Base-by-base conservation (phyloP, 2,329 filamentous ascomycete genomes). In the Capronia americana region DNA sequence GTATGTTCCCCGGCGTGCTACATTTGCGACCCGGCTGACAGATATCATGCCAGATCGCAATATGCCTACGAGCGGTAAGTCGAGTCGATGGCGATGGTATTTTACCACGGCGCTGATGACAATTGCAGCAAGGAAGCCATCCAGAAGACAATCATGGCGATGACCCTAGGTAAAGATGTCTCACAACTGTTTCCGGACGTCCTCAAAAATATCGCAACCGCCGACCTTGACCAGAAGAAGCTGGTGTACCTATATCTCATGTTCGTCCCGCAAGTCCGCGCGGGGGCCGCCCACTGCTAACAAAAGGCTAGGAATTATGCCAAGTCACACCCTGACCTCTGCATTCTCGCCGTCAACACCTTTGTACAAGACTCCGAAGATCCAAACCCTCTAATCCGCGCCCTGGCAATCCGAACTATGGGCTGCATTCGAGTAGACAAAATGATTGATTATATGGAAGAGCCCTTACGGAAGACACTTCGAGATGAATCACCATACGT, bases 401-500 rank as follows among this genome's bases (percentile, higher is more conserved):
- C 95, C 58, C 86, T 99, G 59, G 95, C 95, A 63, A 96, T 99
- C 78, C 88, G 95, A 74, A 99, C 95, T 38, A 99, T 99, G 95
- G 95, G 95, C 48, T 98, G 95, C 76, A 98, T 99, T 74, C 86
- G 95, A 64, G 95, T 99, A 63, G 95, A 98, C 73, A 99, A 99
- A 81, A 99, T 99, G 92, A 92, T 98, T 71, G 95, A 99, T 77
- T 99, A 99, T 79, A 98, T 99, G 94, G 95, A 98, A 79, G 95
- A 99, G 76, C 95, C 95, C 14, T 81, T 99, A 69, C 88, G 95
- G 73, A 99, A 99, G 82, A 99, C 95, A 12, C 83, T 99, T 72
- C 89, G 93, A 79, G 95, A 99, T 81, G 95, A 99, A 80, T 98
- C 94, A 57, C 95, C 95, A 0, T 99, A 99, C 79, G 95, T 99